These are phyloP conservation scores for Cytidiella melzeri DNA, from an alignment of 768 basidiomycete genomes.

Conservation along the genomic window DNA sequence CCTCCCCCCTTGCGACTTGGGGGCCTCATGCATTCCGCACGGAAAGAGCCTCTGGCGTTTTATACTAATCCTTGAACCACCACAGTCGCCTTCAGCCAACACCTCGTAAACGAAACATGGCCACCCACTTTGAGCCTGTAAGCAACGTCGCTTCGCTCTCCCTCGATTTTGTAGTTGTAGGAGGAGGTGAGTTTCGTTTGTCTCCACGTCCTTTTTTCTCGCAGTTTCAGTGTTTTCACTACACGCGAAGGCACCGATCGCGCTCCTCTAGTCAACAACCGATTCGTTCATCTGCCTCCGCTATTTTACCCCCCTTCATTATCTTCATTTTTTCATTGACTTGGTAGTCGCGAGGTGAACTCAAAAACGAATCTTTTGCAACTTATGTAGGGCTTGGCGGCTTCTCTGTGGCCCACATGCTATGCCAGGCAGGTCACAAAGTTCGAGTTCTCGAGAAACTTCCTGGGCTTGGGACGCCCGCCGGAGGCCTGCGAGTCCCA, in stretches of 20 bases:
- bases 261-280: neutral
- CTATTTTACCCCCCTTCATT: too few species aligned
- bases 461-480: slow-evolving; percentile 31
- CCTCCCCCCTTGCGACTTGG: too few species aligned
- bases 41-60: too few species aligned
- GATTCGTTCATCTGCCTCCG: neutral
- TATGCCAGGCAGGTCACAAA: slow-evolving; percentile 51
- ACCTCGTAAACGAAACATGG: too few species aligned
- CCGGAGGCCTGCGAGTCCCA: slow-evolving; percentile 41
- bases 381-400: slow-evolving; percentile 41
- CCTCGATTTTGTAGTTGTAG: slow-evolving; percentile 41
- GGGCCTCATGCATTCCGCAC: too few species aligned
- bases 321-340: neutral
- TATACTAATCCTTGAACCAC: too few species aligned
- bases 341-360: neutral
- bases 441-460: slow-evolving; percentile 51
- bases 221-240: neutral
- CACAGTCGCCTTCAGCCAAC: too few species aligned
- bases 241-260: neutral
- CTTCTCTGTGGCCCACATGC: slow-evolving; percentile 47
- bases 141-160: slow-evolving; percentile 22
- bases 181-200: slow-evolving; percentile 31
- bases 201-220: neutral
- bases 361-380: neutral
- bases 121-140: too few species aligned